Percentiles rank a stretch among this genome's conserved stretches.
These are phyloP conservation scores for Eucalyptus viminalis DNA, from an alignment of 345 rosid species.

Conservation along the genomic window DNA sequence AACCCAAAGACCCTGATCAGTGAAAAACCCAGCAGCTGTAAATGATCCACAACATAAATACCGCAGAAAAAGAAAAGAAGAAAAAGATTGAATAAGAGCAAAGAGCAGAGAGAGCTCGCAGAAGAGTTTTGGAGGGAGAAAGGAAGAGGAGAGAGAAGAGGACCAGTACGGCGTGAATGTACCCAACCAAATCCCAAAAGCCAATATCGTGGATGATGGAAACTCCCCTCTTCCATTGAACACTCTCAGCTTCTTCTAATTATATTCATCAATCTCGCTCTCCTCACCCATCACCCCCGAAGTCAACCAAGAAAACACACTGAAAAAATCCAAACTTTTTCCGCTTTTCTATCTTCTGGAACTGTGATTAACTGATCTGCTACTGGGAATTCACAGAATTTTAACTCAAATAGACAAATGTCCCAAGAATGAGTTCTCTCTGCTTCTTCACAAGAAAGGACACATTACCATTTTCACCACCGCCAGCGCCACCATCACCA, in stretches of 20 bases:
- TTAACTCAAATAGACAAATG: neutral
- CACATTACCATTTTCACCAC: neutral
- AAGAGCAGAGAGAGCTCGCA: neutral
- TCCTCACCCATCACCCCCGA: neutral
- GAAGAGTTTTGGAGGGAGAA: neutral
- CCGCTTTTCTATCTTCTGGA: neutral
- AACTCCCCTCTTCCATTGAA: constrained; percentile 13
- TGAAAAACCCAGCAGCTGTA: neutral
- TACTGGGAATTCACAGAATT: neutral
- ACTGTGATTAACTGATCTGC: neutral
- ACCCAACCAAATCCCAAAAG: constrained; percentile 62
- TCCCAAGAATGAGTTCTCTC: neutral
- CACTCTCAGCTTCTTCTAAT: neutral
- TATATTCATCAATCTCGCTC: neutral
- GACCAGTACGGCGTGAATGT: constrained; percentile 25
- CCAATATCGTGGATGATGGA: constrained; percentile 16
- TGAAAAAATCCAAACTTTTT: constrained; percentile 1
- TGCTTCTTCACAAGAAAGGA: neutral
- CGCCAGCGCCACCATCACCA: neutral
- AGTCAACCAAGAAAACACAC: neutral
- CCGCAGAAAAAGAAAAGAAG: too few species aligned
- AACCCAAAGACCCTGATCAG: constrained; percentile 37
- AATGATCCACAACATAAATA: neutral
- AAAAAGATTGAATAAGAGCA: neutral
- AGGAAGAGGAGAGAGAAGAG: neutral